Conservation (phyloP, 202 grass and related monocot genomes). For the Elaeis oleifera region DNA sequence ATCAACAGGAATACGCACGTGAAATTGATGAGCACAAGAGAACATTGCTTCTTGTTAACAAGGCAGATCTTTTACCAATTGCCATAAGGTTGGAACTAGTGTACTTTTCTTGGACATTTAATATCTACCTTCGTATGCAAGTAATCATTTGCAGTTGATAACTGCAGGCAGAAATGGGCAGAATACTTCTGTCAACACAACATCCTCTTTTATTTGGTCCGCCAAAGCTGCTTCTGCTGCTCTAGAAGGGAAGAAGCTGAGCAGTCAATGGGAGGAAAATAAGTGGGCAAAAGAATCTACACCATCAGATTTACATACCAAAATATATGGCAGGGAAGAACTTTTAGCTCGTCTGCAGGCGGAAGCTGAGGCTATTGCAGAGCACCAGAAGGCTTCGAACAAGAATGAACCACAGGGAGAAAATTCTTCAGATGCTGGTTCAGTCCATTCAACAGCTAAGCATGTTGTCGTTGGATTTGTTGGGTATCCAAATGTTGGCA, state of each 20-base stretch:
- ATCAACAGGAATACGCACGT: slow-evolving; percentile 54
- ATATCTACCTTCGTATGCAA: slow-evolving; percentile 16
- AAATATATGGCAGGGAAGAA: slow-evolving; percentile 69
- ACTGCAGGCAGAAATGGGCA: slow-evolving; percentile 68
- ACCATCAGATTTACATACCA: slow-evolving; percentile 50
- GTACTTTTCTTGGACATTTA: slow-evolving; percentile 1
- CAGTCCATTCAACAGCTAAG: slow-evolving; percentile 25
- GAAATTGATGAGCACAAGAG: slow-evolving; percentile 85
- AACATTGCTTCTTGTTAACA: slow-evolving; percentile 90
- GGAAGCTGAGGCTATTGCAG: slow-evolving; percentile 68
- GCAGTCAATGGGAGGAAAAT: slow-evolving; percentile 32
- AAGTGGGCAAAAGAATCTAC: neutral
- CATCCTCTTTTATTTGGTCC: slow-evolving; percentile 84
- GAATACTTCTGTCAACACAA: slow-evolving; percentile 61
- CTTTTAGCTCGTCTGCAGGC: slow-evolving; percentile 69
- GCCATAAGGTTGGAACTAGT: slow-evolving; percentile 47
- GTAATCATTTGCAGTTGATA: slow-evolving; percentile 16
- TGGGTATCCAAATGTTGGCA: slow-evolving; percentile 97
- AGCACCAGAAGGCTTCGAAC: slow-evolving; percentile 9
- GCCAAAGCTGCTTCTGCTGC: slow-evolving; percentile 78
- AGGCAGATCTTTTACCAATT: slow-evolving; percentile 75
- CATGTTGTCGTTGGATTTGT: slow-evolving; percentile 92
- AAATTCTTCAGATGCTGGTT: slow-evolving; percentile 43
- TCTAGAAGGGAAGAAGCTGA: slow-evolving; percentile 70
- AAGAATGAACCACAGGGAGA: slow-evolving; percentile 23